Evolutionary conservation across 2,329 filamentous ascomycete genomes (phyloP).

Genomic region (Exophiala mesophila): DNA sequence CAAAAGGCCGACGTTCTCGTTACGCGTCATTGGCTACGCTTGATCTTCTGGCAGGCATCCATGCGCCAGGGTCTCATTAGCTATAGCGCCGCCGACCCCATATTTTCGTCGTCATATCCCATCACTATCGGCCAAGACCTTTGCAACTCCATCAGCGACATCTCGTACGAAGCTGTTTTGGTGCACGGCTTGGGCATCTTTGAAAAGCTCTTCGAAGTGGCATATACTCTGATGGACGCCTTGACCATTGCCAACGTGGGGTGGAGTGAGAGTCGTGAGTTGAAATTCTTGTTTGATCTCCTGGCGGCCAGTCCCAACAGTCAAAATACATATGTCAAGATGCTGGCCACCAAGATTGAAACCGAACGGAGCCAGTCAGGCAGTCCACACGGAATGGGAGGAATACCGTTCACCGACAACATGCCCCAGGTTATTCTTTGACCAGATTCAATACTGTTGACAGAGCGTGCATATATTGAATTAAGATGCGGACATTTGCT

Average conservation of each 20-base stretch:
- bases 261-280: conserved; percentile 23
- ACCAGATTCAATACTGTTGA: too few relatives aligned
- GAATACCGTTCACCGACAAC: too few relatives aligned
- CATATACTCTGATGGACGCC: conserved; percentile 27
- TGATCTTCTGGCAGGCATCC: conserved; percentile 66
- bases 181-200: conserved; percentile 27
- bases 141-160: conserved; percentile 17
- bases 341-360: conserved; percentile 26
- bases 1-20: conserved; percentile 64
- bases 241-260: conserved; percentile 25
- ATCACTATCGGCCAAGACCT: conserved; percentile 59
- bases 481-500: too few relatives aligned
- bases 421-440: too few relatives aligned
- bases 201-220: conserved; percentile 24
- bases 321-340: conserved; percentile 26
- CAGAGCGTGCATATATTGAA: too few relatives aligned
- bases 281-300: conserved; percentile 23
- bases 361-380: conserved; percentile 16
- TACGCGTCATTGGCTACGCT: conserved; percentile 66
- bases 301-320: conserved; percentile 25
- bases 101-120: conserved; percentile 60
- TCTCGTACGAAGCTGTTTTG: conserved; percentile 20
- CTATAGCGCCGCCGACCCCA: conserved; percentile 53
- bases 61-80: conserved; percentile 62
- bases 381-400: conserved; percentile 11